Conservation (phyloP, 768 basidiomycete species). For the Sporobolomyces pararoseus region DNA sequence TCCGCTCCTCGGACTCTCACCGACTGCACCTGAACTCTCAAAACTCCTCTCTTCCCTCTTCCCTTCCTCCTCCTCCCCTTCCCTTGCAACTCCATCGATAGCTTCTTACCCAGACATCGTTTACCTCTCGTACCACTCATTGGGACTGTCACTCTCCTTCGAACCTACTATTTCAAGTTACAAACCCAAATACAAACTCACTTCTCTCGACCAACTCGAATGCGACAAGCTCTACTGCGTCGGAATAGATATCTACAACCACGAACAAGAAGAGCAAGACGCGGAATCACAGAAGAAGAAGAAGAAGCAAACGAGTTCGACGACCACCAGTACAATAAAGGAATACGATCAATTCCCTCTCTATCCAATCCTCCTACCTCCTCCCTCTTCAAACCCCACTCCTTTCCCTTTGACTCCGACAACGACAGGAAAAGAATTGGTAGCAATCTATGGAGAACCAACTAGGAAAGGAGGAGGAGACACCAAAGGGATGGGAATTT, state of each 20-base stretch:
- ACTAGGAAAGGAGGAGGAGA: conserved; percentile 87
- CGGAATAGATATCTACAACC: conserved; percentile 79
- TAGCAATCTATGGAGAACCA: conserved; percentile 73
- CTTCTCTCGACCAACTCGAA: conserved; percentile 40
- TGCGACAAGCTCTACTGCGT: conserved; percentile 59
- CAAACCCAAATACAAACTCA: conserved; percentile 50
- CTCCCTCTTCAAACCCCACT: not conserved
- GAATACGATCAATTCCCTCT: conserved; percentile 1
- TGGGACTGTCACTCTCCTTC: conserved; percentile 80
- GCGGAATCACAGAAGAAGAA: too few species aligned
- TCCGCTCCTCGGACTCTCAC: conserved; percentile 7
- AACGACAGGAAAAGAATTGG: conserved; percentile 74
- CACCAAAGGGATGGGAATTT: conserved; percentile 63
- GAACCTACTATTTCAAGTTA: conserved; percentile 59
- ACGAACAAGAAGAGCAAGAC: conserved; percentile 11
- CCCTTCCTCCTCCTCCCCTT: not conserved
- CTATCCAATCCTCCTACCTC: conserved; percentile 24
- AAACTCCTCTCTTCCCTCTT: conserved; percentile 9
- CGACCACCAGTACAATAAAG: not conserved
- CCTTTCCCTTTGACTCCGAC: conserved; percentile 46
- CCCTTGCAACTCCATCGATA: conserved; percentile 55
- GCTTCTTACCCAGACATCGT: conserved; percentile 60
- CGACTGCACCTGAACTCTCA: not conserved
- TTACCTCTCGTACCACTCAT: conserved; percentile 75
- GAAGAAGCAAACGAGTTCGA: not conserved